Percentiles rank a stretch among this genome's conserved stretches.
Evolutionary conservation across 257 asterid species (phyloP).

Genomic region (Nicotiana benthamiana): DNA sequence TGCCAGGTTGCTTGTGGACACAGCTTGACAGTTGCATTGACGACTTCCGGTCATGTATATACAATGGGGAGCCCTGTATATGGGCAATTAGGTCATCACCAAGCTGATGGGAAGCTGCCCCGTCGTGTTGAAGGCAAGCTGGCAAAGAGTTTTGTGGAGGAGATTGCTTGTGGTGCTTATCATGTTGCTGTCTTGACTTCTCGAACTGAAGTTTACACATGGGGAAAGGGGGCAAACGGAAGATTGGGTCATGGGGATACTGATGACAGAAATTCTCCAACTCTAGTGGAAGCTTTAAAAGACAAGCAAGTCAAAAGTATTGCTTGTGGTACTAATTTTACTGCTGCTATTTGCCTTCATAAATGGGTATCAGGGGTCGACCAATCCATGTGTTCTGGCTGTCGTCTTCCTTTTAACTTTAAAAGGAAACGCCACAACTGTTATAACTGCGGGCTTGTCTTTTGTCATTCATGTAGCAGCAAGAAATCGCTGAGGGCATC

Average conservation of each 20-base stretch:
- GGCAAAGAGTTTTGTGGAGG: slow-evolving; percentile 66
- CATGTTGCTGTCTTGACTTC: slow-evolving; percentile 88
- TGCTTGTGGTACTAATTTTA: slow-evolving; percentile 84
- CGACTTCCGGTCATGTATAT: slow-evolving; percentile 84
- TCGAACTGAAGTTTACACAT: slow-evolving; percentile 82
- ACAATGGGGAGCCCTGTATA: slow-evolving; percentile 90
- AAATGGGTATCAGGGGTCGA: slow-evolving; percentile 89
- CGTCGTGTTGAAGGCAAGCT: slow-evolving; percentile 79
- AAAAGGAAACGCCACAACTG: slow-evolving; percentile 93
- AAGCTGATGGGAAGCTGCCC: slow-evolving; percentile 78
- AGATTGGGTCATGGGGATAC: slow-evolving; percentile 90
- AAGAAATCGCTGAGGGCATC: slow-evolving; percentile 88
- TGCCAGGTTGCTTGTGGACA: slow-evolving; percentile 93
- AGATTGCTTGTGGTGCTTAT: slow-evolving; percentile 90
- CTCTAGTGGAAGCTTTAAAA: slow-evolving; percentile 75
- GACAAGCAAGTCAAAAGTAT: slow-evolving; percentile 90
- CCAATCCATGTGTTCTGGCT: slow-evolving; percentile 93
- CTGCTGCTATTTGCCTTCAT: slow-evolving; percentile 85
- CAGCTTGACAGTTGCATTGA: slow-evolving; percentile 83
- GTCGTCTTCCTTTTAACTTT: slow-evolving; percentile 79
- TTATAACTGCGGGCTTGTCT: slow-evolving; percentile 87
- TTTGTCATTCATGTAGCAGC: slow-evolving; percentile 91
- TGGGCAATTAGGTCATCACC: slow-evolving; percentile 86
- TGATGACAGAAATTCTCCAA: slow-evolving; percentile 67
- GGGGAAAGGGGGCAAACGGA: slow-evolving; percentile 97